phyloP scores from a whole-genome alignment of 495 filamentous ascomycete species.

The Penicillium roqueforti region DNA sequence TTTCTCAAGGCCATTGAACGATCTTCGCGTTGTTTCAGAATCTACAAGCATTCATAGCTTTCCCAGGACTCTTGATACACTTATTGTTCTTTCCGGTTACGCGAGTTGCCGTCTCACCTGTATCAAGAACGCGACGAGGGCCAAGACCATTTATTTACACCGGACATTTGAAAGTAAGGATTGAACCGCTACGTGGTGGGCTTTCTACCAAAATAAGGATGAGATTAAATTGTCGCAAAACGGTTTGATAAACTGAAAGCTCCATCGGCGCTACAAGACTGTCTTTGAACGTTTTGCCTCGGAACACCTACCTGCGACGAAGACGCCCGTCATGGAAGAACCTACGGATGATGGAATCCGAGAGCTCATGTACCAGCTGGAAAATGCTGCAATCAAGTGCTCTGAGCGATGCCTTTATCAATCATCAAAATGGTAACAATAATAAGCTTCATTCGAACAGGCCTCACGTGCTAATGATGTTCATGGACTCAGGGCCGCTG shows the following conservation, averaged over 20 bases:
- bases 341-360: slow-evolving; percentile 40
- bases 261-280: neutral
- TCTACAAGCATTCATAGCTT: too few species aligned
- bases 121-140: neutral
- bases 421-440: slow-evolving; percentile 84
- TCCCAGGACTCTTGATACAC: neutral
- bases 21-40: neutral
- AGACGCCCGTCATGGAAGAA: slow-evolving; percentile 29
- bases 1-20: neutral
- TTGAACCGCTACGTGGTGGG: neutral
- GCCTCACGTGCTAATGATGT: slow-evolving; percentile 1
- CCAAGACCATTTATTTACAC: slow-evolving; percentile 6
- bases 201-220: neutral
- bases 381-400: slow-evolving; percentile 82
- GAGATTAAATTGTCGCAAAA: neutral
- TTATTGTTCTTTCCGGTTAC: neutral
- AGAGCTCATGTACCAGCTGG: slow-evolving; percentile 60
- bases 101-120: neutral
- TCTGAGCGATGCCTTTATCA: slow-evolving; percentile 95
- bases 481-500: slow-evolving; percentile 70
- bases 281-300: neutral
- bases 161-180: neutral
- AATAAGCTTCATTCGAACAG: too few species aligned
- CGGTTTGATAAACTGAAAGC: neutral
- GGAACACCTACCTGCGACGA: neutral